Conservation (phyloP, 768 basidiomycete species). For the Leccinum arenicola region DNA sequence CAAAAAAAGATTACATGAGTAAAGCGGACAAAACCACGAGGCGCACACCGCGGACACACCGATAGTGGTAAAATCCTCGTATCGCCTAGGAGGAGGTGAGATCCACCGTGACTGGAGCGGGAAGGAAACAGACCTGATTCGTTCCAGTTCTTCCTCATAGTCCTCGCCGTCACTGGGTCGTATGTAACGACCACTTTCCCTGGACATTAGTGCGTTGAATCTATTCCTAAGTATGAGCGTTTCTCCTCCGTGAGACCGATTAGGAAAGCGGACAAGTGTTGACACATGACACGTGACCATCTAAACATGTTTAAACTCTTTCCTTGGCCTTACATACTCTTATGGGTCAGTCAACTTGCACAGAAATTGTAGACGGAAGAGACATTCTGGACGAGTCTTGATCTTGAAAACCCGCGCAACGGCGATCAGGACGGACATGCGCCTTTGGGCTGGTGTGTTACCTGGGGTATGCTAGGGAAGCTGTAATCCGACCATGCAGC, state of each 20-base stretch:
- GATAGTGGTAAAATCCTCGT: constrained; percentile 94
- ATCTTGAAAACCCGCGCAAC: constrained; percentile 1
- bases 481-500: neutral
- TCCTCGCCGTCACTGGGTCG: constrained; percentile 34
- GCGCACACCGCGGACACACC: constrained; percentile 46
- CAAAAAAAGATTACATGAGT: constrained; percentile 5
- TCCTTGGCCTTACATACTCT: neutral
- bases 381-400: neutral
- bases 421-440: constrained; percentile 30
- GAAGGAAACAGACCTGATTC: constrained; percentile 49
- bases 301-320: too few relatives aligned
- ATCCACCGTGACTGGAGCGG: neutral
- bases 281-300: constrained; percentile 26
- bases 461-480: constrained; percentile 1
- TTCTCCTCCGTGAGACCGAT: neutral
- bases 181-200: constrained; percentile 21
- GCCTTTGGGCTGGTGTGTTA: constrained; percentile 12
- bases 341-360: neutral
- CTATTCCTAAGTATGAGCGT: neutral
- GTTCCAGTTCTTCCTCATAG: constrained; percentile 65
- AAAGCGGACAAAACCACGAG: constrained; percentile 13
- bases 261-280: neutral
- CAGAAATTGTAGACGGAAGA: neutral
- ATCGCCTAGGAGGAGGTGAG: constrained; percentile 55
- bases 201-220: constrained; percentile 19